Percentiles rank a stretch among this genome's conserved stretches.
Evolutionary conservation across 305 asterid species (phyloP).

Genomic region (Coffea humblotiana): DNA sequence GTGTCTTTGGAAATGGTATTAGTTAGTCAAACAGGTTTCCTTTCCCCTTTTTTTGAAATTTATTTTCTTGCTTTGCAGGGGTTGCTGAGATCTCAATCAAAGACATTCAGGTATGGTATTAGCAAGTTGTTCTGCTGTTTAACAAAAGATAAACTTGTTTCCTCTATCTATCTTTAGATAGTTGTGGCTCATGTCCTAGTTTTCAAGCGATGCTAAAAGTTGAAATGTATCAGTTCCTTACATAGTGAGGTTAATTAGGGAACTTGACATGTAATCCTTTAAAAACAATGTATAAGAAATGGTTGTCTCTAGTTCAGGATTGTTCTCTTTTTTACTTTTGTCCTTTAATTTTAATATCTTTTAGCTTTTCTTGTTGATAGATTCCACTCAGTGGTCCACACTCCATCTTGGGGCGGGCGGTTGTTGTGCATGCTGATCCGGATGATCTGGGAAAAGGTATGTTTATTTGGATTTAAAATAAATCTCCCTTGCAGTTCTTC

Average conservation of each 20-base stretch:
- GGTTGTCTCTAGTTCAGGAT: not conserved
- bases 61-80: constrained; percentile 42
- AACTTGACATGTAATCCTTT: not conserved
- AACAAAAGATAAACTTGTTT: not conserved
- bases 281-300: not conserved
- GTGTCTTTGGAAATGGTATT: constrained; percentile 9
- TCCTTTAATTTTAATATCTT: not conserved
- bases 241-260: not conserved
- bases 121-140: not conserved
- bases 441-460: constrained; percentile 94
- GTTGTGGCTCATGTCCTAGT: not conserved
- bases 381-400: constrained; percentile 68
- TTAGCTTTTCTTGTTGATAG: constrained; percentile 33
- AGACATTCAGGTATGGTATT: constrained; percentile 56
- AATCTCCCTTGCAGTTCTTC: not conserved
- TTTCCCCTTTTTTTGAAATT: too few relatives aligned
- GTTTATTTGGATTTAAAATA: not conserved
- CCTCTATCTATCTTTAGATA: not conserved
- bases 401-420: constrained; percentile 88
- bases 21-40: constrained; percentile 4
- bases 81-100: constrained; percentile 62
- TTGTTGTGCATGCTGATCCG: constrained; percentile 93
- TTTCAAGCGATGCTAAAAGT: not conserved
- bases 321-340: not conserved
- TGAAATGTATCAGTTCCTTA: not conserved